Evolutionary conservation across 352 stramenopile genomes (phyloP), one percentile per base, ranked within the genome.

Genomic region (Pythium volutum): DNA sequence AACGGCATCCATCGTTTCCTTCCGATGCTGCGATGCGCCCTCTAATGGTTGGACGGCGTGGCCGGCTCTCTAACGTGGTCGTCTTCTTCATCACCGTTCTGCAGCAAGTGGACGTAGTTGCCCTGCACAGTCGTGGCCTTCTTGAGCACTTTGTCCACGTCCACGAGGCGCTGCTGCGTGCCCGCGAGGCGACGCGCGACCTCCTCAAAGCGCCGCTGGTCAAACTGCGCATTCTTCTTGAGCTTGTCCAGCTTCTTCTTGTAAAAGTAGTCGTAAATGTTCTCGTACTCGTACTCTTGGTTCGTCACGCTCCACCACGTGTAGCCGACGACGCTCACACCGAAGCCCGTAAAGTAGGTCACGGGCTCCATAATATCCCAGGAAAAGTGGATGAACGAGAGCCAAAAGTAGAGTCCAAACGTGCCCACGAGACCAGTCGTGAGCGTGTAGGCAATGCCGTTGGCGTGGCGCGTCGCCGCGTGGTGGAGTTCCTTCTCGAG

Each of bases 291-390:
- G 70, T 94, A 94, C 73, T 96, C 84, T 51, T 84, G 80, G 68
- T 90, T 91, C 26, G 84, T 93, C 46, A 88, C 36, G 43, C 80
- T 92, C 87, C 87, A 96, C 87, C 84, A 94, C 48, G 76, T 64
- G 67, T 93, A 94, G 16, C 79, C 78, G 18, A 93, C 55, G 51
- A 96, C 79, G 22, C 73, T 87, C 50, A 91, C 73, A 31, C 81
- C 84, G 56, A 92, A 93, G 29, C 85, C 87, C 12, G 83, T 93
- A 59, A 94, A 93, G 71, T 96, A 96, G 63, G 84, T 96, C 62
- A 96, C 84, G 0, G 87, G 87, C 62, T 96, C 87, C 87, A 96
- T 96, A 56, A 94, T 96, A 62, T 94, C 84, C 87, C 84, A 96
- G 48, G 84, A 93, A 55, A 93, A 92, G 66, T 96, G 79, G 62